A percentile compares a stretch with the other conserved stretches of the same genome.
Conservation (phyloP, 768 basidiomycete species). For the Russula sp. region DNA sequence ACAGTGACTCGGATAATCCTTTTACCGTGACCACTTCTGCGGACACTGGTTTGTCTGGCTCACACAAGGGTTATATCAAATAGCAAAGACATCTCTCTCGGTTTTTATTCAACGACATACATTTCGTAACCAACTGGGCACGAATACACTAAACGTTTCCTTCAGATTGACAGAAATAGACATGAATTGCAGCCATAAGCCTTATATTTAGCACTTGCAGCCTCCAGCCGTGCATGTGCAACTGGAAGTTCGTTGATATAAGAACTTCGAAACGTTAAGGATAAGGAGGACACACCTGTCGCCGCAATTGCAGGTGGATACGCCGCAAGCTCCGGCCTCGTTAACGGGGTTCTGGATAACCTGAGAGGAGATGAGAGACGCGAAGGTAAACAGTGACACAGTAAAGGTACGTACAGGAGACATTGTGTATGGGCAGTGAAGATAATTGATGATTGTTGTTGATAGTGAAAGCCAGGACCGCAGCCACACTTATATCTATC, state of each 20-base stretch:
- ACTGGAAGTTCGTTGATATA: constrained; percentile 30
- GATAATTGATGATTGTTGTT: too few species aligned
- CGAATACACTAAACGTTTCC: not conserved
- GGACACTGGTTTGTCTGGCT: not conserved
- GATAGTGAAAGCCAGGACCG: too few species aligned
- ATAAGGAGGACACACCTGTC: constrained; percentile 32
- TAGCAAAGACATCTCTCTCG: not conserved
- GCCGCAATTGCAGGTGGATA: constrained; percentile 45
- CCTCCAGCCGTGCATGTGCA: constrained; percentile 56
- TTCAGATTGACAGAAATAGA: not conserved
- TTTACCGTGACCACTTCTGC: not conserved
- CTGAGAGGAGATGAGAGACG: not conserved
- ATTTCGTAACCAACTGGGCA: not conserved
- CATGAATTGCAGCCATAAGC: not conserved
- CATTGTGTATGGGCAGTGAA: not conserved
- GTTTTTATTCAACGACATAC: not conserved
- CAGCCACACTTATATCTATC: not conserved
- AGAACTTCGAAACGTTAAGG: not conserved
- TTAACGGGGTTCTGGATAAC: constrained; percentile 33
- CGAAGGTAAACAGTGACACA: not conserved
- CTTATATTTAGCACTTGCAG: constrained; percentile 53
- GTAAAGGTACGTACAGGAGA: not conserved
- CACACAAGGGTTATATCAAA: not conserved
- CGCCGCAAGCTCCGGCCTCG: constrained; percentile 26
- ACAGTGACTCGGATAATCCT: not conserved